Percentiles rank a stretch among this genome's conserved stretches.
Conservation (phyloP, 345 rosid species). For the Murraya paniculata region DNA sequence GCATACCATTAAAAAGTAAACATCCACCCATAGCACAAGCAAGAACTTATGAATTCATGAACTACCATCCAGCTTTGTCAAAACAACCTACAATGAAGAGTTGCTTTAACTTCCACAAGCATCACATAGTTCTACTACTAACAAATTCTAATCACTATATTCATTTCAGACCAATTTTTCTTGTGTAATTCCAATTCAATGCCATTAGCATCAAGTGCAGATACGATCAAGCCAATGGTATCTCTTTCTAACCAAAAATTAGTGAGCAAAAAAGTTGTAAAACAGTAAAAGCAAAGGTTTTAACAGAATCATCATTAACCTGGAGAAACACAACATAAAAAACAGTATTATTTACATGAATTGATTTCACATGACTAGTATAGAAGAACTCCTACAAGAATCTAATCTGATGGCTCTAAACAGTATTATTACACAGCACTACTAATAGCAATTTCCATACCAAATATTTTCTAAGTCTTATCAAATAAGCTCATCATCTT, state of each 20-base stretch:
- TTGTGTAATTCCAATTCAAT: conserved; percentile 1
- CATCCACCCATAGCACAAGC: neutral
- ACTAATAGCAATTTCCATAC: neutral
- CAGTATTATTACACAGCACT: neutral
- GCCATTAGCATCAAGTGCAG: neutral
- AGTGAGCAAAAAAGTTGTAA: neutral
- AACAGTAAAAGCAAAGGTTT: neutral
- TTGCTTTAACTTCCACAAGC: neutral
- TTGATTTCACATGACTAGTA: neutral
- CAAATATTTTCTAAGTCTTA: neutral
- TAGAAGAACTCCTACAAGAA: neutral
- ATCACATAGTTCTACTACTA: neutral
- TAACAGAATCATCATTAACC: neutral
- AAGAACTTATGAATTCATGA: neutral
- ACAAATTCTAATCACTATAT: neutral
- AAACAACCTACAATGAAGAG: neutral
- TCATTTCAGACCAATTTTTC: neutral
- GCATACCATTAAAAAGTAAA: neutral
- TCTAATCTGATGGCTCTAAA: neutral
- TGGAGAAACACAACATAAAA: neutral
- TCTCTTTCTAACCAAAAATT: neutral
- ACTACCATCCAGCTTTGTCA: neutral
- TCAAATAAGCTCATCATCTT: neutral
- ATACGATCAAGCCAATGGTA: neutral
- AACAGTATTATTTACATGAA: neutral